Evolutionary conservation across 1,284 basidiomycete species (phyloP).

Genomic region (Ceratobasidium theobromae): DNA sequence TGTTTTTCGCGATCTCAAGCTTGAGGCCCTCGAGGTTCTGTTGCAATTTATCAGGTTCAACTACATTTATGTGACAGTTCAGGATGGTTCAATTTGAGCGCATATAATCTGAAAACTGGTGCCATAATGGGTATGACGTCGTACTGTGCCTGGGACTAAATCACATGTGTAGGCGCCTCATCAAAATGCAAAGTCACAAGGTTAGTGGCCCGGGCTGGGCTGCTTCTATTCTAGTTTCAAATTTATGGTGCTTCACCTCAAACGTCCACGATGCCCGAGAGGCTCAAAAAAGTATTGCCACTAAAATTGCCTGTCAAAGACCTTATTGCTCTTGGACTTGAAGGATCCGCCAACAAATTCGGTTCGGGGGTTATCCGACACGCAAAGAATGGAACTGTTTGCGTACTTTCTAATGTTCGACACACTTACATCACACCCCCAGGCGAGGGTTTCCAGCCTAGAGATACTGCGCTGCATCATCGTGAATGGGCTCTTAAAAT

Average conservation of each 20-base stretch:
- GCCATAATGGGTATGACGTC: too few relatives aligned
- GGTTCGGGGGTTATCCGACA: conserved; percentile 95
- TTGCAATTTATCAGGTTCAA: too few relatives aligned
- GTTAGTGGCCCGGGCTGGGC: too few relatives aligned
- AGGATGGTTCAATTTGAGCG: too few relatives aligned
- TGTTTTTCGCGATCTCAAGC: too few relatives aligned
- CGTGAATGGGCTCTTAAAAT: conserved; percentile 88
- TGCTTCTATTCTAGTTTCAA: too few relatives aligned
- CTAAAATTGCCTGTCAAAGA: conserved; percentile 29
- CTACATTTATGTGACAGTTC: too few relatives aligned
- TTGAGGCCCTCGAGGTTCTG: too few relatives aligned
- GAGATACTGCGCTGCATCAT: conserved; percentile 95
- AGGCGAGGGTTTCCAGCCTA: conserved; percentile 94
- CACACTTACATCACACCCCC: conserved; percentile 99
- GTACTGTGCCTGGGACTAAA: too few relatives aligned
- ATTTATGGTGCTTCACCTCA: neutral
- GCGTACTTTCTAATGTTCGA: conserved; percentile 80
- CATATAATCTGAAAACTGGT: too few relatives aligned
- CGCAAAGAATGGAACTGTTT: conserved; percentile 63
- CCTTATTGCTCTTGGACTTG: conserved; percentile 76
- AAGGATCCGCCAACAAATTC: conserved; percentile 97
- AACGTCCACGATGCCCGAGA: conserved; percentile 4
- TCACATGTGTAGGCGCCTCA: too few relatives aligned
- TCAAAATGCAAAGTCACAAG: too few relatives aligned
- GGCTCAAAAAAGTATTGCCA: conserved; percentile 29